phyloP scores from a whole-genome alignment of 495 filamentous ascomycete genomes.

The Aspergillus diversus region DNA sequence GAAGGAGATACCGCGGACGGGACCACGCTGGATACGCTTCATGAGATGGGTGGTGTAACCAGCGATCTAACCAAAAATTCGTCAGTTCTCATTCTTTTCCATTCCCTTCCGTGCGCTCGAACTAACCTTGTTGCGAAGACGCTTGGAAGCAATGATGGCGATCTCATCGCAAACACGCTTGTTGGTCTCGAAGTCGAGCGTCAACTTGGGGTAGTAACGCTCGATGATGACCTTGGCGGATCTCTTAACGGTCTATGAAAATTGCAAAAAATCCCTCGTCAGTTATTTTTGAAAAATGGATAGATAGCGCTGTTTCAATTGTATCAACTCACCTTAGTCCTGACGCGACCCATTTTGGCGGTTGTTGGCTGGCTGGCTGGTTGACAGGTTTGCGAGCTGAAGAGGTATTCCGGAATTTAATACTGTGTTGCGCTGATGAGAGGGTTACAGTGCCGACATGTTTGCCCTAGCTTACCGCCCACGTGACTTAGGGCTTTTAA shows the following conservation, averaged over 20 bases:
- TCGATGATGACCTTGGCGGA: slow-evolving; percentile 99
- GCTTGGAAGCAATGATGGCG: slow-evolving; percentile 97
- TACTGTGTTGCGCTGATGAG: slow-evolving; percentile 20
- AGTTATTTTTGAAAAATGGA: background rate
- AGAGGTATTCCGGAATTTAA: slow-evolving; percentile 36
- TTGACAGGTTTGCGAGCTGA: slow-evolving; percentile 36
- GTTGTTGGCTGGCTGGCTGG: slow-evolving; percentile 44
- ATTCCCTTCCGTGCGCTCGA: background rate
- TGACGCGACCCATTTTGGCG: slow-evolving; percentile 95
- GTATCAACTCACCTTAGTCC: slow-evolving; percentile 65
- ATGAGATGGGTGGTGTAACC: slow-evolving; percentile 90
- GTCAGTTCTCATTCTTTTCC: slow-evolving; percentile 1
- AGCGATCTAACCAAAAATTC: slow-evolving; percentile 69
- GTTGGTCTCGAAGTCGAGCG: slow-evolving; percentile 99
- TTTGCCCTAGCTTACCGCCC: slow-evolving; percentile 22
- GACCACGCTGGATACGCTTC: slow-evolving; percentile 99
- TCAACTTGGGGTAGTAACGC: slow-evolving; percentile 97
- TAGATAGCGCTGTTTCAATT: background rate
- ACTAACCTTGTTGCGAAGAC: slow-evolving; percentile 94
- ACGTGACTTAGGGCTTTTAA: slow-evolving; percentile 10
- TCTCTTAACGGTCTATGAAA: slow-evolving; percentile 89
- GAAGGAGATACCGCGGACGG: slow-evolving; percentile 99
- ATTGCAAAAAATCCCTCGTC: slow-evolving; percentile 24
- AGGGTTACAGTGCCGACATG: slow-evolving; percentile 6
- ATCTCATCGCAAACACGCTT: slow-evolving; percentile 99